A percentile compares a stretch with the other conserved stretches of the same genome.
These are phyloP conservation scores for Oryza punctata DNA, from an alignment of 176 grass and related monocot species.

Conservation along the genomic window DNA sequence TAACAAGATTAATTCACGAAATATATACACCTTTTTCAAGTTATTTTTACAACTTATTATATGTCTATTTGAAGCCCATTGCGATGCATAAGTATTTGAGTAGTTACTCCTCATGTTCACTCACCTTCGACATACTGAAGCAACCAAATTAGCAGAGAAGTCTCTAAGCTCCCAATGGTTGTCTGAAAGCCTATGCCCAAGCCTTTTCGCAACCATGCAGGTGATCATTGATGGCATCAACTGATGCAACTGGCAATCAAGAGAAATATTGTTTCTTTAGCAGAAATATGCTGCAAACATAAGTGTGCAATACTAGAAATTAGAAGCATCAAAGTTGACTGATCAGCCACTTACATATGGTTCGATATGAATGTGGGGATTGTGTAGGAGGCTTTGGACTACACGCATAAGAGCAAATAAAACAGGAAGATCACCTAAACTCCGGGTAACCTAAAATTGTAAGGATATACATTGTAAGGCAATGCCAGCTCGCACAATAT, in stretches of 20 bases:
- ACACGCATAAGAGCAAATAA: slow-evolving; percentile 91
- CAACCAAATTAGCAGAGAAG: slow-evolving; percentile 88
- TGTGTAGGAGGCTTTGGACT: slow-evolving; percentile 81
- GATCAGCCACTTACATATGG: slow-evolving; percentile 78
- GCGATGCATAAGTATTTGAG: background rate
- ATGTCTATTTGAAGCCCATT: background rate
- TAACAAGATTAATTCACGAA: background rate
- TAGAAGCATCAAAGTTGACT: slow-evolving; percentile 12
- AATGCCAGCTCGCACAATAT: background rate
- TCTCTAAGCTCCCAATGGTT: slow-evolving; percentile 96
- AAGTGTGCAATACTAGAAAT: background rate
- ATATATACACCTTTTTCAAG: background rate
- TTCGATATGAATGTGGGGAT: slow-evolving; percentile 95
- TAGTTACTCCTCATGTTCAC: slow-evolving; percentile 4
- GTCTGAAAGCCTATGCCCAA: slow-evolving; percentile 76
- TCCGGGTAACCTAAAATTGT: slow-evolving; percentile 78
- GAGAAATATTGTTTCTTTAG: slow-evolving; percentile 29
- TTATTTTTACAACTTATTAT: background rate
- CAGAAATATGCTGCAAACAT: slow-evolving; percentile 5
- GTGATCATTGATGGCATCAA: slow-evolving; percentile 92
- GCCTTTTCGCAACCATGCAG: slow-evolving; percentile 82
- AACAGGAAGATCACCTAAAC: slow-evolving; percentile 78
- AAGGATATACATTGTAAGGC: slow-evolving; percentile 29
- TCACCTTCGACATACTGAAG: slow-evolving; percentile 83
- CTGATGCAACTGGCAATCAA: slow-evolving; percentile 75